A percentile compares a stretch with the other conserved stretches of the same genome.
These are phyloP conservation scores for Pseudogymnoascus verrucosus DNA, from an alignment of 2,329 filamentous ascomycete species.

Conservation along the genomic window DNA sequence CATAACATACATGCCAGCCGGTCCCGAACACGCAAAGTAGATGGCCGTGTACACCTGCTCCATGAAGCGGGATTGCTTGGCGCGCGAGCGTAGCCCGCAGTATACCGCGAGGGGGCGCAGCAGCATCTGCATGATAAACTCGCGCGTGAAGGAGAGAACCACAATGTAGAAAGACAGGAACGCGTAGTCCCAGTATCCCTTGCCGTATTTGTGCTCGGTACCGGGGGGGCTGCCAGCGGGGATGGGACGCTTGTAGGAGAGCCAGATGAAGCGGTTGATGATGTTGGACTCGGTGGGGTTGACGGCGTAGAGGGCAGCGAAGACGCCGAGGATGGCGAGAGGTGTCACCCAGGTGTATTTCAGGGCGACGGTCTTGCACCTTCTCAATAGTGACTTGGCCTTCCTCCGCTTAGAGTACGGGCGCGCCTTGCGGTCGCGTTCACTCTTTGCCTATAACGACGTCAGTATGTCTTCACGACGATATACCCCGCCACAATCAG, in stretches of 20 bases:
- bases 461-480: background rate
- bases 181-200: conserved; percentile 76
- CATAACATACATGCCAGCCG: conserved; percentile 86
- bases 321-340: conserved; percentile 55
- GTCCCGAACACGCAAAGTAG: conserved; percentile 78
- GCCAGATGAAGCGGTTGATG: conserved; percentile 73
- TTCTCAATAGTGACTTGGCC: conserved; percentile 35
- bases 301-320: conserved; percentile 62
- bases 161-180: conserved; percentile 87
- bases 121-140: conserved; percentile 91
- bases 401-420: conserved; percentile 29
- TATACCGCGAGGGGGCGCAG: conserved; percentile 67
- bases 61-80: conserved; percentile 87
- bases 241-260: conserved; percentile 72
- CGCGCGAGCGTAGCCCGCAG: conserved; percentile 62
- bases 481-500: background rate
- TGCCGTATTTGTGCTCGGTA: conserved; percentile 65
- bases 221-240: conserved; percentile 31
- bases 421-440: conserved; percentile 18
- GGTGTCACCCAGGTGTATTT: conserved; percentile 60
- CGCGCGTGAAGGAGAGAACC: conserved; percentile 84
- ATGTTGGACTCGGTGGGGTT: conserved; percentile 74
- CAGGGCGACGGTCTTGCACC: conserved; percentile 40
- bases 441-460: background rate
- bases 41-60: conserved; percentile 91